phyloP scores from a whole-genome alignment of 2,329 filamentous ascomycete species.

The Taxawa tesnikishii region DNA sequence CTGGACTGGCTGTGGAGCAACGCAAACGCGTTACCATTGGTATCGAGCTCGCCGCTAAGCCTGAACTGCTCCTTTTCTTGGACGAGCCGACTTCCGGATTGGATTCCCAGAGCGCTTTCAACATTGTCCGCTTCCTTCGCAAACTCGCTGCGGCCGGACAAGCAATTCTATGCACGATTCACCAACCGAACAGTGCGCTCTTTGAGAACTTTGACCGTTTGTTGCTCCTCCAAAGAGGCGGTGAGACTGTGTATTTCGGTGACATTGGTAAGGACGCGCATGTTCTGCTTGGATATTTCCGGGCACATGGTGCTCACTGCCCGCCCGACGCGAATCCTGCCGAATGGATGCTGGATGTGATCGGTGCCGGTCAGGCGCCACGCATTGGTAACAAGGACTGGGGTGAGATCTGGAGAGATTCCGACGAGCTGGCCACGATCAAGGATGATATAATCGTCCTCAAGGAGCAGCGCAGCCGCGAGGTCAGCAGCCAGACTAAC shows the following conservation, averaged over 20 bases:
- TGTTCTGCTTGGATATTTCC: constrained; percentile 39
- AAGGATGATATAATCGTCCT: constrained; percentile 57
- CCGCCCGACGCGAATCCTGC: constrained; percentile 42
- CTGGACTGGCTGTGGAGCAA: constrained; percentile 50
- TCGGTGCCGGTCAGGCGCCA: constrained; percentile 61
- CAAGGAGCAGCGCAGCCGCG: constrained; percentile 46
- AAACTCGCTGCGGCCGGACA: constrained; percentile 42
- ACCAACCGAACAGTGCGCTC: constrained; percentile 28
- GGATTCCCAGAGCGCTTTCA: constrained; percentile 52
- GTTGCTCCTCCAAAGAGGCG: constrained; percentile 30
- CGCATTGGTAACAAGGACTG: constrained; percentile 66
- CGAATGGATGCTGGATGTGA: constrained; percentile 79
- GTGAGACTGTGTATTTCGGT: constrained; percentile 36
- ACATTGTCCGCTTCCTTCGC: constrained; percentile 49
- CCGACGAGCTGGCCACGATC: constrained; percentile 53
- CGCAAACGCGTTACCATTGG: constrained; percentile 51
- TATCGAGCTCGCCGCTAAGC: constrained; percentile 26
- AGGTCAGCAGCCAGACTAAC: constrained; percentile 28
- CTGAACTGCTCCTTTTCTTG: constrained; percentile 50
- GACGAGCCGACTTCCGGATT: constrained; percentile 49
- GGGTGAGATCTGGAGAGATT: constrained; percentile 67
- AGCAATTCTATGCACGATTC: constrained; percentile 35
- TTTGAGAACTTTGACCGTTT: constrained; percentile 34
- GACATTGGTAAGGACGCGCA: constrained; percentile 29
- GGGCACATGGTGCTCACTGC: constrained; percentile 43